Percentiles rank a stretch among this genome's conserved stretches.
Conservation (phyloP, 257 asterid genomes). For the Lavandula angustifolia region DNA sequence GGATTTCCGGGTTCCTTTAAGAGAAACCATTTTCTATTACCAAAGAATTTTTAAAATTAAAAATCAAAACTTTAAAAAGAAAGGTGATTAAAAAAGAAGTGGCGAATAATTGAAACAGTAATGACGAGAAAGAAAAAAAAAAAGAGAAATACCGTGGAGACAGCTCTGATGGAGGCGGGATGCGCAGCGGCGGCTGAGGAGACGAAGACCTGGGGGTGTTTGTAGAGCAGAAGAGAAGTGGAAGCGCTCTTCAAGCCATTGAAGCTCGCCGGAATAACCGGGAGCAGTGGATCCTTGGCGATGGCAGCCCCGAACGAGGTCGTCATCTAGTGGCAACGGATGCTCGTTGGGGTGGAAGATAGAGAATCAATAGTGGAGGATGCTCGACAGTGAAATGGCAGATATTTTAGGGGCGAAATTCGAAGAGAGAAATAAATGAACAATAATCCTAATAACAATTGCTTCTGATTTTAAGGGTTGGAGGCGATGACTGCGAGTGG, state of each 20-base stretch:
- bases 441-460: not conserved
- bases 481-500: not conserved
- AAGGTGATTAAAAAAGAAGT: not conserved
- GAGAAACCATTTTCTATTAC: not conserved
- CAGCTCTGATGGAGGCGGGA: slow-evolving; percentile 55
- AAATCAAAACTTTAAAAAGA: not conserved
- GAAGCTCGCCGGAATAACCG: slow-evolving; percentile 39
- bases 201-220: slow-evolving; percentile 36
- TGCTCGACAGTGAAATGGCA: not conserved
- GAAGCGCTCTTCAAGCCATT: slow-evolving; percentile 44
- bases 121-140: not conserved
- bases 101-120: not conserved
- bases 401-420: not conserved
- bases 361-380: slow-evolving; percentile 1
- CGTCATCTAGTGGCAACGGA: slow-evolving; percentile 37
- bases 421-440: not conserved
- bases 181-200: slow-evolving; percentile 35
- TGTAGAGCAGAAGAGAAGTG: slow-evolving; percentile 44
- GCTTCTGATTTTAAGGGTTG: not conserved
- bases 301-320: slow-evolving; percentile 52
- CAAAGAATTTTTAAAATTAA: not conserved
- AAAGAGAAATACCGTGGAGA: slow-evolving; percentile 56
- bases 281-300: slow-evolving; percentile 43
- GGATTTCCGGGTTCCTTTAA: not conserved
- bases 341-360: not conserved